Conservation (phyloP, 108 stramenopile species). For the Pseudonitzschia multistriata region DNA sequence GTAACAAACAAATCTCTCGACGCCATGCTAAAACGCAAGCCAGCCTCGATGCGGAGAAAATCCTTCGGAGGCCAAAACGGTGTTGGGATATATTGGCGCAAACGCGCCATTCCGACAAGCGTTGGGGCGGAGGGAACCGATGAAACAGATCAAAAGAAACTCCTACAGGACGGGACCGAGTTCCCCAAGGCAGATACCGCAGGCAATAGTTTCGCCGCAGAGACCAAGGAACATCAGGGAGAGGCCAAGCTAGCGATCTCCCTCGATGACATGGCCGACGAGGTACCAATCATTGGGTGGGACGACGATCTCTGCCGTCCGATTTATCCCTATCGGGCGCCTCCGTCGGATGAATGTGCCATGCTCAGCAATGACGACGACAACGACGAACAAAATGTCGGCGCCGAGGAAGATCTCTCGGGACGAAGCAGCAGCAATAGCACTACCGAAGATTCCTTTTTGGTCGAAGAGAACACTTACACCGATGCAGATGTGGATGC, state of each 20-base stretch:
- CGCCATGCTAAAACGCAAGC: conserved; percentile 2
- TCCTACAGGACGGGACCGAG: not conserved
- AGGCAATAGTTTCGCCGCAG: not conserved
- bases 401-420: not conserved
- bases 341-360: not conserved
- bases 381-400: not conserved
- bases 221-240: not conserved
- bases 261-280: not conserved
- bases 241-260: not conserved
- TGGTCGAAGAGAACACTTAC: not conserved
- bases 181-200: not conserved
- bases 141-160: not conserved
- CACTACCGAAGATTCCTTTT: not conserved
- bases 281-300: conserved; percentile 17
- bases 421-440: not conserved
- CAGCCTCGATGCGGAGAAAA: conserved; percentile 5
- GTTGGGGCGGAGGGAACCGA: not conserved
- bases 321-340: conserved; percentile 16
- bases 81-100: conserved; percentile 12
- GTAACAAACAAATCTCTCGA: not conserved
- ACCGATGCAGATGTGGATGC: not conserved
- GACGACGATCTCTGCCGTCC: conserved; percentile 37
- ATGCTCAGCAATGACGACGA: not conserved
- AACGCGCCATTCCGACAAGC: not conserved
- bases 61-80: conserved; percentile 16